Evolutionary conservation across 1,139 yeast genomes (phyloP).

Genomic region (Trichomonascaceae sp.): DNA sequence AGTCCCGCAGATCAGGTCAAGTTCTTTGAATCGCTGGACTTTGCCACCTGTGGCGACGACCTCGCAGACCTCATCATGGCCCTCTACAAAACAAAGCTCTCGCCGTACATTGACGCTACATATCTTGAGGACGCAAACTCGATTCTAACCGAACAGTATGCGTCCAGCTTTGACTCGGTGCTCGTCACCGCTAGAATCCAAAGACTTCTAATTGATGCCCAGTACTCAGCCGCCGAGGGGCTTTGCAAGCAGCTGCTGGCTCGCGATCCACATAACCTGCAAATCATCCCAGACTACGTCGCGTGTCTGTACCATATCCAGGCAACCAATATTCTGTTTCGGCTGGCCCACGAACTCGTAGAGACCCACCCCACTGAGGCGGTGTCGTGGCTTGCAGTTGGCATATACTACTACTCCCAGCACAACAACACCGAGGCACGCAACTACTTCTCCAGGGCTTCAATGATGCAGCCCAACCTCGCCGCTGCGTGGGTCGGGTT

Average conservation of each 20-base stretch:
- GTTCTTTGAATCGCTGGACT: slow-evolving; percentile 51
- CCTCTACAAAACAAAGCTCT: slow-evolving; percentile 62
- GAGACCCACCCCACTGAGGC: slow-evolving; percentile 75
- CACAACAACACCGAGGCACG: slow-evolving; percentile 73
- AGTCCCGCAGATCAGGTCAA: slow-evolving; percentile 83
- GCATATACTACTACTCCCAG: slow-evolving; percentile 72
- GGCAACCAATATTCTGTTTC: slow-evolving; percentile 66
- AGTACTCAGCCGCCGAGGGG: slow-evolving; percentile 61
- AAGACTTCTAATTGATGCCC: slow-evolving; percentile 60
- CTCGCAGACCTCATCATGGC: slow-evolving; percentile 68
- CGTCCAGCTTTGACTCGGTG: slow-evolving; percentile 55
- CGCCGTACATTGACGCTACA: slow-evolving; percentile 54
- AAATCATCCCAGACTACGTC: slow-evolving; percentile 61
- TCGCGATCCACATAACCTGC: slow-evolving; percentile 57
- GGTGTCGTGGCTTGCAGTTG: slow-evolving; percentile 87
- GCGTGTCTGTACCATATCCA: slow-evolving; percentile 81
- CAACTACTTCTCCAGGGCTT: slow-evolving; percentile 77
- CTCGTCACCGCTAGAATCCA: slow-evolving; percentile 62
- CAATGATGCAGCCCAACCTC: slow-evolving; percentile 76
- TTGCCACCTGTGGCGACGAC: slow-evolving; percentile 45
- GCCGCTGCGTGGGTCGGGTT: slow-evolving; percentile 98
- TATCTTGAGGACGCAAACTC: slow-evolving; percentile 55
- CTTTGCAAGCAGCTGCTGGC: slow-evolving; percentile 52
- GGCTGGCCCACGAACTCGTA: slow-evolving; percentile 75
- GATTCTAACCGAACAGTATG: slow-evolving; percentile 57